Base-by-base conservation (phyloP, 495 filamentous ascomycete species). In the Penicillium manginii region DNA sequence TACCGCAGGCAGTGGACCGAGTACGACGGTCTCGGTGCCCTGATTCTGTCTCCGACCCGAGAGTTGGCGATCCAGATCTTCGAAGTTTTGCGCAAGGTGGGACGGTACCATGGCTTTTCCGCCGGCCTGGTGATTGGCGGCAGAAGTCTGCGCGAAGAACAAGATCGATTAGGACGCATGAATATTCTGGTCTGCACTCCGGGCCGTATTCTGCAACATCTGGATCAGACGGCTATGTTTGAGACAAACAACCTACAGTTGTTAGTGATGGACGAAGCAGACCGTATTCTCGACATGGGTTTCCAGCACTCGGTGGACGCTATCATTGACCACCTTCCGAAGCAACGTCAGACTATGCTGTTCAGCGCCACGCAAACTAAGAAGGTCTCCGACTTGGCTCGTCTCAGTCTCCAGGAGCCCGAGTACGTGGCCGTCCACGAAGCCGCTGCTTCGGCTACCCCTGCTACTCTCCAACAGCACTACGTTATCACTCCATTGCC, bases 51-150 rank as follows among this genome's bases (percentile, higher is more conserved):
- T 6, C 94, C 94, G 1, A 99, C 94, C 4, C 86, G 94, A 64
- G 94, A 99, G 70, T 79, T 99, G 29, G 94, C 94, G 1, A 91
- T 96, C 21, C 94, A 99, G 73, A 99, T 98, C 47, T 99, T 99
- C 72, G 91, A 96, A 47, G 93, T 98, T 0, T 72, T 99, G 63
- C 84, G 91, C 19, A 96, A 93, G 66, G 86, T 99, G 48, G 94
- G 94, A 6, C 82, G 91, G 42, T 86, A 93, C 46, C 94, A 99
- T 72, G 79, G 85, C 19, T 97, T 98, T 70, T 96, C 93, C 2
- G 94, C 94, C 1, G 94, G 96, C 0, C 71, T 99, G 64, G 86
- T 99, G 1, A 97, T 97, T 63, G 94, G 94, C n/a, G 94, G 94
- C 9, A 96, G 93, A 78, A 91, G 84, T 75, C 66, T 97, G 65